Conservation (phyloP, 1,139 yeast genomes). For the Pichia sp. region DNA sequence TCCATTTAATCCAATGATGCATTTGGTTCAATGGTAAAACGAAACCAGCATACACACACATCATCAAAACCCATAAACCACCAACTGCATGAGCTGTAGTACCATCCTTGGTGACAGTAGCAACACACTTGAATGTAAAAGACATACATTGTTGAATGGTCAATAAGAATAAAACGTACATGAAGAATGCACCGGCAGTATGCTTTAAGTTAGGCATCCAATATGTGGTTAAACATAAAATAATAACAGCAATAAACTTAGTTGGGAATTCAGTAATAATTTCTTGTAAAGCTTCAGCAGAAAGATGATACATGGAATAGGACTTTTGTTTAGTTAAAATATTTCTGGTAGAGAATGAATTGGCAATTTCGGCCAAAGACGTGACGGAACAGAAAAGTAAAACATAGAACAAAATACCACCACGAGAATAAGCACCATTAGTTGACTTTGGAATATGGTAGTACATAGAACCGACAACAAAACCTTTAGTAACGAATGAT, state of each 20-base stretch:
- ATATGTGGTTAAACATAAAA: slow-evolving; percentile 35
- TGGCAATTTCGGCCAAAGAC: slow-evolving; percentile 37
- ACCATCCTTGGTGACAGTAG: slow-evolving; percentile 43
- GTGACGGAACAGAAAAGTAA: slow-evolving; percentile 38
- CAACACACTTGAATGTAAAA: slow-evolving; percentile 43
- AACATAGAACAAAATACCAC: slow-evolving; percentile 38
- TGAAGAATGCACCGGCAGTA: slow-evolving; percentile 38
- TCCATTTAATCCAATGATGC: slow-evolving; percentile 63
- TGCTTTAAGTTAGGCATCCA: slow-evolving; percentile 40
- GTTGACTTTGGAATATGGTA: slow-evolving; percentile 33
- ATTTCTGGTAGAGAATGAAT: slow-evolving; percentile 38
- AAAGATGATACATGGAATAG: slow-evolving; percentile 39
- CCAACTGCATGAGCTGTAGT: slow-evolving; percentile 46
- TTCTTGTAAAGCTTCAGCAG: slow-evolving; percentile 42
- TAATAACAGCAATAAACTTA: slow-evolving; percentile 31
- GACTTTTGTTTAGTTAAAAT: slow-evolving; percentile 40
- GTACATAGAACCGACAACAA: slow-evolving; percentile 36
- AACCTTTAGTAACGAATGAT: slow-evolving; percentile 41
- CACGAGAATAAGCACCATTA: slow-evolving; percentile 34
- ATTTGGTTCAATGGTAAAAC: slow-evolving; percentile 51
- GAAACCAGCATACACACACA: slow-evolving; percentile 46
- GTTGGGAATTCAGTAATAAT: slow-evolving; percentile 37
- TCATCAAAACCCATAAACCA: slow-evolving; percentile 42
- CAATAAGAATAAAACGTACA: slow-evolving; percentile 36
- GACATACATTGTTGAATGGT: slow-evolving; percentile 36